A percentile compares a stretch with the other conserved stretches of the same genome.
phyloP scores from a whole-genome alignment of 257 asterid species.

The Jasminum sambac region DNA sequence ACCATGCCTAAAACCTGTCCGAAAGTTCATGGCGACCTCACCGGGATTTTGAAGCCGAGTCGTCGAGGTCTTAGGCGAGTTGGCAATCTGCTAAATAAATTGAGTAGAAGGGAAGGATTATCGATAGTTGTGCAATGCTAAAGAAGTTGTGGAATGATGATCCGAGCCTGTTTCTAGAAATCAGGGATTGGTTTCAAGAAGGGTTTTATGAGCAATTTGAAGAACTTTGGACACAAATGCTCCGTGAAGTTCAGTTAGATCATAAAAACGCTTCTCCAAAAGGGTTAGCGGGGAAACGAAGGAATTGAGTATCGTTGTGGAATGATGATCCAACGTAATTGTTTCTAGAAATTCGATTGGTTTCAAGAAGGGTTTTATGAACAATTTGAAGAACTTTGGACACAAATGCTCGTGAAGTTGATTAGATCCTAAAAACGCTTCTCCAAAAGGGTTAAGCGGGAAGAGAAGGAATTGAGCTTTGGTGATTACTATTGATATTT shows the following conservation, averaged over 20 bases:
- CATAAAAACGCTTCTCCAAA: constrained; percentile 34
- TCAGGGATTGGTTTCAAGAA: constrained; percentile 73
- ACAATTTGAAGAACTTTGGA: constrained; percentile 54
- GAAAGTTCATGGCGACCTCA: constrained; percentile 58
- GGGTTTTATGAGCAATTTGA: constrained; percentile 45
- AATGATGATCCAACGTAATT: constrained; percentile 44
- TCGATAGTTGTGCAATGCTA: constrained; percentile 54
- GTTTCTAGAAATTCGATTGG: constrained; percentile 63
- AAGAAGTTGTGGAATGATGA: constrained; percentile 55
- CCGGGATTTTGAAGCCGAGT: constrained; percentile 81
- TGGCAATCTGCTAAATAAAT: constrained; percentile 56
- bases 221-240: constrained; percentile 58
- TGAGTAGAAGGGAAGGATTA: constrained; percentile 41
- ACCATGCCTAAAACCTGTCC: constrained; percentile 61
- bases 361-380: constrained; percentile 57
- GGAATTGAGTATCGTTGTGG: constrained; percentile 51
- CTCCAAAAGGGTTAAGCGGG: constrained; percentile 33
- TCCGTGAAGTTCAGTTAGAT: constrained; percentile 35
- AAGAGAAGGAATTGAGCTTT: constrained; percentile 29
- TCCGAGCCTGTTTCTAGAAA: constrained; percentile 46
- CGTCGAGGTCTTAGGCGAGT: constrained; percentile 63
- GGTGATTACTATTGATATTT: neutral
- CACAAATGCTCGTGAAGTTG: constrained; percentile 45
- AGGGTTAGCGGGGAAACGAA: constrained; percentile 35
- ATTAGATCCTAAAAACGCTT: constrained; percentile 39